Conservation (phyloP, 2,329 filamentous ascomycete species). For the Biscogniauxia mediterranea region DNA sequence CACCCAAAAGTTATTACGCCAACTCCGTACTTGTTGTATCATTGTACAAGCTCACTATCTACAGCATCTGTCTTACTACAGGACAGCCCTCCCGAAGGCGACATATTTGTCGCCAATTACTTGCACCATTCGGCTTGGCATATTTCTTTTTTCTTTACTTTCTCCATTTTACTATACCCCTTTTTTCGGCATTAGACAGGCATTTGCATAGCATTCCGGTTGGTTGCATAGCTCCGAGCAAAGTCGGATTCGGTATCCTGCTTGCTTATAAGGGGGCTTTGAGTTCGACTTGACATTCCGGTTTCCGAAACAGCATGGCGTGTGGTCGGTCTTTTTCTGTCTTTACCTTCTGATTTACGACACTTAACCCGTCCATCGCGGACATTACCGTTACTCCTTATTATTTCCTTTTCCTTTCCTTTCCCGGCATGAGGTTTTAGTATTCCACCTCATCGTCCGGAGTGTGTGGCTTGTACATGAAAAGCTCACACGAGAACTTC, state of each 20-base stretch:
- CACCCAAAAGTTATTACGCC: background rate
- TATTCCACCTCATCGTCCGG: too few species aligned
- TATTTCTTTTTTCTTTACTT: constrained; percentile 16
- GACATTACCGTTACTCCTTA: background rate
- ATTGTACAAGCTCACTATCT: background rate
- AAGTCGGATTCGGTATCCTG: constrained; percentile 33
- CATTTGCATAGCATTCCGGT: constrained; percentile 33
- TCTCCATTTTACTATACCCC: constrained; percentile 23
- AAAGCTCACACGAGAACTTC: background rate
- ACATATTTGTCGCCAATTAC: background rate
- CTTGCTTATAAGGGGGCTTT: constrained; percentile 17
- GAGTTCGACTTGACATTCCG: constrained; percentile 14
- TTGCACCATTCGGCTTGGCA: constrained; percentile 1
- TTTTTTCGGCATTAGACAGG: constrained; percentile 30
- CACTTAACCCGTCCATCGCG: background rate
- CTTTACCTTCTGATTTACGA: constrained; percentile 1
- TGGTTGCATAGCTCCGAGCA: constrained; percentile 30
- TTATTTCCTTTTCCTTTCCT: background rate
- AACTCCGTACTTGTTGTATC: background rate
- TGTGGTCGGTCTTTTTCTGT: constrained; percentile 16
- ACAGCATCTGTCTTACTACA: background rate
- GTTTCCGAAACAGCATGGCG: constrained; percentile 27
- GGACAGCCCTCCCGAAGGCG: background rate
- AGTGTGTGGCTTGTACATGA: too few species aligned
- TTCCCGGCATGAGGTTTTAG: too few species aligned